Conservation (phyloP, 768 basidiomycete genomes). For the Lentinula raphanica region DNA sequence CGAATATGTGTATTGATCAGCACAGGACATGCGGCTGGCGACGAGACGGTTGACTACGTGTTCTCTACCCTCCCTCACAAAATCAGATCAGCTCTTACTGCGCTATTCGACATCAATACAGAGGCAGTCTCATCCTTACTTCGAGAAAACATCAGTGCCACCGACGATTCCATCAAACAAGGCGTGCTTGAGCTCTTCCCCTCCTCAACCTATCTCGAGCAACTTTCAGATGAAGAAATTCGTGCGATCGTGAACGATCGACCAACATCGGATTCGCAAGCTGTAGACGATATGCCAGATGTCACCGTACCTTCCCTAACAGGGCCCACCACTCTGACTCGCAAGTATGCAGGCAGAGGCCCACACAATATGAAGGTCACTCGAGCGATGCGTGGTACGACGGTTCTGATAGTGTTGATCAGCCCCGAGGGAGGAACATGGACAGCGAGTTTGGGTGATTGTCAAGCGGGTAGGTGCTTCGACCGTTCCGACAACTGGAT, state of each 20-base stretch:
- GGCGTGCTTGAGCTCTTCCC: conserved; percentile 41
- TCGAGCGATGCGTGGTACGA: conserved; percentile 48
- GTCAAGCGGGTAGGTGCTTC: conserved; percentile 40
- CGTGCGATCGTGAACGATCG: conserved; percentile 34
- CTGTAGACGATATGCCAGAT: no score
- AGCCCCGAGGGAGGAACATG: conserved; percentile 43
- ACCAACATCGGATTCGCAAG: conserved; percentile 3
- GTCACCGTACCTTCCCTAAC: neutral
- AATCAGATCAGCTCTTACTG: conserved; percentile 23
- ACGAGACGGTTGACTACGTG: conserved; percentile 41
- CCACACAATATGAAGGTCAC: conserved; percentile 29
- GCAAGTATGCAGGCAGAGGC: conserved; percentile 9
- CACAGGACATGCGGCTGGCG: conserved; percentile 20
- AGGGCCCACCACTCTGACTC: neutral
- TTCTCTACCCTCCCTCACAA: conserved; percentile 27
- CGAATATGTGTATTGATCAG: no score
- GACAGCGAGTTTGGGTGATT: conserved; percentile 56
- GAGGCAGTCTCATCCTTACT: conserved; percentile 27
- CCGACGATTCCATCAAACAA: conserved; percentile 34
- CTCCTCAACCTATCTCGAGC: conserved; percentile 21
- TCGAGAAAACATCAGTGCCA: conserved; percentile 21
- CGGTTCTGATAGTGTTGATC: conserved; percentile 42
- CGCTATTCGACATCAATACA: conserved; percentile 15
- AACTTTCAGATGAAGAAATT: conserved; percentile 36
- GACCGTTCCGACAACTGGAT: neutral